A percentile compares a stretch with the other conserved stretches of the same genome.
Evolutionary conservation across 345 rosid genomes (phyloP).

Genomic region (Brassica carinata): DNA sequence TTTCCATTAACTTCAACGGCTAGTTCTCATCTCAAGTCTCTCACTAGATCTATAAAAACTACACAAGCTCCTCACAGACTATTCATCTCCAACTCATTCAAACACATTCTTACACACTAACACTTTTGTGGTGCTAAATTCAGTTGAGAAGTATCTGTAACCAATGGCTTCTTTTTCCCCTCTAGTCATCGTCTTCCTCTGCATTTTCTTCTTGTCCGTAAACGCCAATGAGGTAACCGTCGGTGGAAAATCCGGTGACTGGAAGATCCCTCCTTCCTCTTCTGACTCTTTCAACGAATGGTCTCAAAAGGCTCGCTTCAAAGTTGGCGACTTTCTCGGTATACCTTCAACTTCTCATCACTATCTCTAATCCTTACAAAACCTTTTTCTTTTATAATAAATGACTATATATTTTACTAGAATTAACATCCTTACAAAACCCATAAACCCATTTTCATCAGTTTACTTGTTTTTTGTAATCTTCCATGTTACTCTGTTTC

Average conservation of each 20-base stretch:
- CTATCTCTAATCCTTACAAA: not conserved
- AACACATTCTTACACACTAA: not conserved
- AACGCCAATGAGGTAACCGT: slow-evolving; percentile 54
- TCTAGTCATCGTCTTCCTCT: slow-evolving; percentile 16
- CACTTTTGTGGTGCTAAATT: not conserved
- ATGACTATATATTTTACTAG: too few relatives aligned
- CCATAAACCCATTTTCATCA: not conserved
- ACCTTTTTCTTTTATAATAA: too few relatives aligned
- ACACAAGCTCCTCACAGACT: not conserved
- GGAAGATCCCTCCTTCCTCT: slow-evolving; percentile 62
- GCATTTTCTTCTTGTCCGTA: slow-evolving; percentile 2
- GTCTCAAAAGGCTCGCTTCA: slow-evolving; percentile 68
- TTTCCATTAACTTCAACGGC: slow-evolving; percentile 23
- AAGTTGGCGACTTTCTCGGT: slow-evolving; percentile 68
- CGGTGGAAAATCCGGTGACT: slow-evolving; percentile 58
- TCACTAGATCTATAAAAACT: slow-evolving; percentile 19
- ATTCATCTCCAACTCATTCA: slow-evolving; percentile 5
- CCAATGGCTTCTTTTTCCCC: slow-evolving; percentile 36
- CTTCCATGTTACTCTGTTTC: slow-evolving; percentile 11
- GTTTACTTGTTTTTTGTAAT: not conserved
- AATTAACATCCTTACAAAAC: not conserved
- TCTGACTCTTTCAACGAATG: slow-evolving; percentile 66
- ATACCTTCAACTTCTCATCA: slow-evolving; percentile 4
- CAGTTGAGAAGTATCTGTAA: not conserved
- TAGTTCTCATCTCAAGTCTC: slow-evolving; percentile 14